A percentile compares a stretch with the other conserved stretches of the same genome.
phyloP scores from a whole-genome alignment of 805 yeast genomes.

The Citeromyces nyonsensis region DNA sequence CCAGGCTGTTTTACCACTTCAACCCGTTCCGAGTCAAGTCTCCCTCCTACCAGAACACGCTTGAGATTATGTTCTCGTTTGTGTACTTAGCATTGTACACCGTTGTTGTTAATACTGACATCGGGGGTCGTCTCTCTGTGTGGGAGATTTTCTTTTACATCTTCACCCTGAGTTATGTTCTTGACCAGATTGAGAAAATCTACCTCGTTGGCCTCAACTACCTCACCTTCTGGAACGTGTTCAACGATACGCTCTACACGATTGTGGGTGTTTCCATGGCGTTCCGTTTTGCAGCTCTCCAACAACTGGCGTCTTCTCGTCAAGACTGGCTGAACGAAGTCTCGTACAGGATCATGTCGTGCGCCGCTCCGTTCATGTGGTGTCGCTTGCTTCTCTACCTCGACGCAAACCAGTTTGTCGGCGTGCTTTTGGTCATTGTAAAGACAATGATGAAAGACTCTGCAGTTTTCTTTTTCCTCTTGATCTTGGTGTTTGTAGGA shows the following conservation, averaged over 20 bases:
- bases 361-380: constrained; percentile 85
- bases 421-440: constrained; percentile 76
- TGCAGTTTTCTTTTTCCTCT: constrained; percentile 61
- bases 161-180: constrained; percentile 49
- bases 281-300: constrained; percentile 31
- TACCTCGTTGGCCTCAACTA: constrained; percentile 66
- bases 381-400: constrained; percentile 57
- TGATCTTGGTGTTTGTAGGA: constrained; percentile 58
- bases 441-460: constrained; percentile 83
- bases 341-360: constrained; percentile 55
- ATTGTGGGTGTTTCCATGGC: constrained; percentile 35
- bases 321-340: constrained; percentile 9
- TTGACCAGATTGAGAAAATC: constrained; percentile 56
- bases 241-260: constrained; percentile 56
- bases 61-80: constrained; percentile 56
- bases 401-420: constrained; percentile 72
- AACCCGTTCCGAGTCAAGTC: constrained; percentile 76
- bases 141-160: constrained; percentile 44
- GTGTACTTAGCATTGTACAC: constrained; percentile 50
- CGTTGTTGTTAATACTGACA: constrained; percentile 43
- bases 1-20: constrained; percentile 45
- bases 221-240: constrained; percentile 64
- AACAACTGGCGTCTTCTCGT: constrained; percentile 10
- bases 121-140: constrained; percentile 18
- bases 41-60: constrained; percentile 64